Evolutionary conservation across 148 eudicot species (phyloP).

Genomic region (Vaccinium corymbosum): DNA sequence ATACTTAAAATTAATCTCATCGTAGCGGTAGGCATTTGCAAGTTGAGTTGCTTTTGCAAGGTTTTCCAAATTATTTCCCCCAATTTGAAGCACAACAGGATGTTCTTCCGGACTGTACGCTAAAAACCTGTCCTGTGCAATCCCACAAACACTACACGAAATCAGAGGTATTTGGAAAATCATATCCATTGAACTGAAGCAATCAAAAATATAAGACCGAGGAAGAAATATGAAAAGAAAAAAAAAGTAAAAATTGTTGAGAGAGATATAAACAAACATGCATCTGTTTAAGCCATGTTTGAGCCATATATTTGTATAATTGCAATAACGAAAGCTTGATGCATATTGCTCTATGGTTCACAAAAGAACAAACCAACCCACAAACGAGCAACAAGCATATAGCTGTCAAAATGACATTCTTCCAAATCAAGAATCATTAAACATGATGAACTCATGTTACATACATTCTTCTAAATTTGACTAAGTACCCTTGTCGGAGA

Average conservation of each 20-base stretch:
- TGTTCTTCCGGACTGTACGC: slow-evolving; percentile 82
- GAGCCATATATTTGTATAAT: too few species aligned
- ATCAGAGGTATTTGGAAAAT: slow-evolving; percentile 13
- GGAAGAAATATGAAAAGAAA: neutral
- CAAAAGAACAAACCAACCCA: too few species aligned
- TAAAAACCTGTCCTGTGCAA: slow-evolving; percentile 82
- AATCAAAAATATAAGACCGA: neutral
- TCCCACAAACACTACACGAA: slow-evolving; percentile 14
- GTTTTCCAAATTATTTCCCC: slow-evolving; percentile 86
- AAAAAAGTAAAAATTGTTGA: neutral
- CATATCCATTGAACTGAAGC: neutral
- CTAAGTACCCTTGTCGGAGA: too few species aligned
- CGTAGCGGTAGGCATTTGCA: slow-evolving; percentile 82
- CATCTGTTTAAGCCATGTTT: neutral
- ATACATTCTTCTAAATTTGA: too few species aligned
- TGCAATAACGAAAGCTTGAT: too few species aligned
- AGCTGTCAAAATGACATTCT: too few species aligned
- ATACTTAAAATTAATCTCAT: slow-evolving; percentile 90
- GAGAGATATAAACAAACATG: neutral
- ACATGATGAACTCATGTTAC: too few species aligned
- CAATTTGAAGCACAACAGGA: slow-evolving; percentile 96
- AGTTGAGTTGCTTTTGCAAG: slow-evolving; percentile 81
- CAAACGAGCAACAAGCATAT: too few species aligned
- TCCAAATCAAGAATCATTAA: too few species aligned
- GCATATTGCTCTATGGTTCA: too few species aligned